Evolutionary conservation across 768 basidiomycete species (phyloP).

Genomic region (Hericium coralloides): DNA sequence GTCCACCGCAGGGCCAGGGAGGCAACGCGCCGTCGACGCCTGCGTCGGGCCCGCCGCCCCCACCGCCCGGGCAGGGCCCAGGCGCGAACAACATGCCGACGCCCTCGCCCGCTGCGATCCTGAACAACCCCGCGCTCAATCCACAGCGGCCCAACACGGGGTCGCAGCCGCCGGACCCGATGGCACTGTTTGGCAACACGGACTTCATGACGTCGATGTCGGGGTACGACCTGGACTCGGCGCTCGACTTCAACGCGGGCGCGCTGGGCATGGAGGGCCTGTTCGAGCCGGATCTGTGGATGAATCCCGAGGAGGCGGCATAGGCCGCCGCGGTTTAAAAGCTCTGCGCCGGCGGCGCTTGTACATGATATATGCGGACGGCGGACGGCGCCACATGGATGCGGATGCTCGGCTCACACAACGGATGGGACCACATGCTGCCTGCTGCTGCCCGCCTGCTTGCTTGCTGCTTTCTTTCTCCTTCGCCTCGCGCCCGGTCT

Average conservation of each 20-base stretch:
- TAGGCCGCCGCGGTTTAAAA: neutral
- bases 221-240: neutral
- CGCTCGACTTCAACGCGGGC: neutral
- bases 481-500: neutral
- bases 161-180: neutral
- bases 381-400: too few relatives aligned
- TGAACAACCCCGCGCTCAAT: slow-evolving; percentile 1
- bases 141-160: slow-evolving; percentile 10
- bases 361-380: neutral
- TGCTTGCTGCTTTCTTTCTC: neutral
- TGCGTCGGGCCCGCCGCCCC: slow-evolving; percentile 1
- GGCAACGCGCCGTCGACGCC: slow-evolving; percentile 4
- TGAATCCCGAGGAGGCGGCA: neutral
- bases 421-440: neutral
- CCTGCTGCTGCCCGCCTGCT: neutral
- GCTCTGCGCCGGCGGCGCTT: neutral
- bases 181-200: neutral
- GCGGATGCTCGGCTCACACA: neutral
- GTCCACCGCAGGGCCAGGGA: neutral
- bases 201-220: neutral
- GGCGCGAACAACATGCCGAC: slow-evolving; percentile 3
- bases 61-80: neutral
- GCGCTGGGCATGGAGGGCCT: neutral
- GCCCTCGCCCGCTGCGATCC: slow-evolving; percentile 8
- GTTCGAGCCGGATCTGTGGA: neutral